A percentile compares a stretch with the other conserved stretches of the same genome.
These are phyloP conservation scores for Gnaphalium uliginosum DNA, from an alignment of 129 eudicot genomes.

Conservation along the genomic window DNA sequence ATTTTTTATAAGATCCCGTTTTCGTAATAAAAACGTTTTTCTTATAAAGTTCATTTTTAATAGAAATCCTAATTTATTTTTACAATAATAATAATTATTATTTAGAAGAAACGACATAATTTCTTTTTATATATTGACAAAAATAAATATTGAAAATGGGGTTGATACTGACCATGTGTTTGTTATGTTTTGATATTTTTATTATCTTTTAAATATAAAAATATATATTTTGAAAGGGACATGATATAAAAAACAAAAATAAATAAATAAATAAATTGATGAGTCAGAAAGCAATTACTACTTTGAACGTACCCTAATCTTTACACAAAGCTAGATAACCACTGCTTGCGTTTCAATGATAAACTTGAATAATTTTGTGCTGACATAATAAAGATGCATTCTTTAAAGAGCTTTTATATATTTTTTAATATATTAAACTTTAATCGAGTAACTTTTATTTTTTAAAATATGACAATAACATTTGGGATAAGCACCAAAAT, in stretches of 20 bases:
- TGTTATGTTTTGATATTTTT: neutral
- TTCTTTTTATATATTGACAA: no score
- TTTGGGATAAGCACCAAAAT: no score
- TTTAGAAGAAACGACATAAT: neutral
- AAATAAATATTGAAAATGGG: no score
- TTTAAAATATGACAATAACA: no score
- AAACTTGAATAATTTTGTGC: neutral
- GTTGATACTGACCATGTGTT: constrained; percentile 7
- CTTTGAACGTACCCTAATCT: constrained; percentile 15
- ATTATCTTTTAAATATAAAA: neutral
- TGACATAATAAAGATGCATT: neutral
- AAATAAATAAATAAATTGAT: neutral
- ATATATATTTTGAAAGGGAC: neutral
- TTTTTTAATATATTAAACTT: no score
- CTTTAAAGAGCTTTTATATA: neutral
- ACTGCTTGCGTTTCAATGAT: constrained; percentile 17
- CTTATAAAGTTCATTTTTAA: no score
- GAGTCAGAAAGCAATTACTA: constrained; percentile 30
- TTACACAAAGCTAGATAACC: constrained; percentile 17
- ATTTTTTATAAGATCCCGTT: no score
- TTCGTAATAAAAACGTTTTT: no score
- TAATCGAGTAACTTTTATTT: no score
- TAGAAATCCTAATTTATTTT: no score
- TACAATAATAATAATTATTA: no score
- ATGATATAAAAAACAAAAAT: neutral